phyloP scores from a whole-genome alignment of 2,329 filamentous ascomycete genomes.

The Chalaropsis ovoidea region DNA sequence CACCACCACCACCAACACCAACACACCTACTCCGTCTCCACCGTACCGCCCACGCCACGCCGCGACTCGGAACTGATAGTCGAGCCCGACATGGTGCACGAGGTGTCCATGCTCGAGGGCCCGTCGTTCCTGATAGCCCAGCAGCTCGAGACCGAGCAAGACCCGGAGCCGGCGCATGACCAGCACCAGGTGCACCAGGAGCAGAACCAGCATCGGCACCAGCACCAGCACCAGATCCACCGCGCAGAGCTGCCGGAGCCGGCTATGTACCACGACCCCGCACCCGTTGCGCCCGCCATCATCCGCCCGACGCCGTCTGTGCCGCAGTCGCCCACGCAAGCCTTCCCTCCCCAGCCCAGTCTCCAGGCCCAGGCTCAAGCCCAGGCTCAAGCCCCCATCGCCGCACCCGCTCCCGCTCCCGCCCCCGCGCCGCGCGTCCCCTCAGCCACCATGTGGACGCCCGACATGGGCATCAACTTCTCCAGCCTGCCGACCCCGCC shows the following conservation, averaged over 20 bases:
- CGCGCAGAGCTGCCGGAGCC: constrained; percentile 27
- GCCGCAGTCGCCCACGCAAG: constrained; percentile 22
- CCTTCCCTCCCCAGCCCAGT: constrained; percentile 3
- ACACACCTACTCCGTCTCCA: constrained; percentile 15
- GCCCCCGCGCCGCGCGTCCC: not conserved
- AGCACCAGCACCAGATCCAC: constrained; percentile 27
- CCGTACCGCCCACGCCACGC: constrained; percentile 19
- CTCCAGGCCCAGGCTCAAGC: not conserved
- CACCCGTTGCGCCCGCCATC: constrained; percentile 49
- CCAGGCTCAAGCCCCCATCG: not conserved
- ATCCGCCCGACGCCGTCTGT: constrained; percentile 46
- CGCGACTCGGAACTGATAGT: constrained; percentile 5
- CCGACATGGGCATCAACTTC: constrained; percentile 73
- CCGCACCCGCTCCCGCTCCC: constrained; percentile 32
- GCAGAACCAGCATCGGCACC: constrained; percentile 26
- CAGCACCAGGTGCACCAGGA: not conserved
- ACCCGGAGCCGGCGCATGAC: not conserved
- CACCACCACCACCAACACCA: constrained; percentile 19
- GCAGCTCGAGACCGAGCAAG: constrained; percentile 12
- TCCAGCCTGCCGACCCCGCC: constrained; percentile 36
- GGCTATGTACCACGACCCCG: constrained; percentile 36
- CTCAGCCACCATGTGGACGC: constrained; percentile 53
- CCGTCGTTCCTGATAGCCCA: constrained; percentile 19
- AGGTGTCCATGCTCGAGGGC: constrained; percentile 27
- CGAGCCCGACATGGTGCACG: constrained; percentile 22